Evolutionary conservation across 2,329 filamentous ascomycete genomes (phyloP), one percentile per base, ranked within the genome.

Genomic region (Verticillium alfalfae): DNA sequence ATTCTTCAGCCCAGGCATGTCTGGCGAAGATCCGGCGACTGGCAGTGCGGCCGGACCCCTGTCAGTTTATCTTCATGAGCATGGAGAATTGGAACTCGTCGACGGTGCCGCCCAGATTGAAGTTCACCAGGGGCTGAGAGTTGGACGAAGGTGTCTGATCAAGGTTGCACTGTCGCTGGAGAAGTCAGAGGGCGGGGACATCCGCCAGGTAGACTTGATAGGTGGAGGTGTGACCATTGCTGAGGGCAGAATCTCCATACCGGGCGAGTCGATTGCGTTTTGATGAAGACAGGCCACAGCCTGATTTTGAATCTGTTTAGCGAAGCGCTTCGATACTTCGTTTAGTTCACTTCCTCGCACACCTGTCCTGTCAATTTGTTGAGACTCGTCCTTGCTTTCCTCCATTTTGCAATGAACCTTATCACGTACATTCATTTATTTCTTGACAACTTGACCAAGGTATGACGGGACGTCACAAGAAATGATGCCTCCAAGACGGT

Each of bases 1-100:
- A 13, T 68, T 67, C 61, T 68, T 68, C 57, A 67, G 63, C 54
- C 67, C 65, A 0, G 65, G 65, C 12, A 68, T 68, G 65, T 62
- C 64, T 4, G 58, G 62, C 16, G 67, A 68, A 39, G 67, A 68
- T 37, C 63, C 67, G 5, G 67, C 66, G 8, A 68, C 67, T 1
- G 67, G 67, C 3, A 67, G 67, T 55, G 67, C 67, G 10, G 67
- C 67, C 0, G 67, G 67, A 0, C 67, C 66, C 9, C 56, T 67
- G 12, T 60, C 65, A 1, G 63, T 41, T 9, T 65, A 67, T 34
- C n/a, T 68, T 3, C 49, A 63, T 5, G n/a, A 62, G 5, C 59
- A 63, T 18, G 54, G 63, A 1, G 39, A 58, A 13, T 22, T 64
- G 22, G 18, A 45, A 16, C 37, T 60, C 5, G 45, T 52, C 9